Evolutionary conservation across 352 stramenopile species (phyloP).

Genomic region (Globisporangium radiosum): DNA sequence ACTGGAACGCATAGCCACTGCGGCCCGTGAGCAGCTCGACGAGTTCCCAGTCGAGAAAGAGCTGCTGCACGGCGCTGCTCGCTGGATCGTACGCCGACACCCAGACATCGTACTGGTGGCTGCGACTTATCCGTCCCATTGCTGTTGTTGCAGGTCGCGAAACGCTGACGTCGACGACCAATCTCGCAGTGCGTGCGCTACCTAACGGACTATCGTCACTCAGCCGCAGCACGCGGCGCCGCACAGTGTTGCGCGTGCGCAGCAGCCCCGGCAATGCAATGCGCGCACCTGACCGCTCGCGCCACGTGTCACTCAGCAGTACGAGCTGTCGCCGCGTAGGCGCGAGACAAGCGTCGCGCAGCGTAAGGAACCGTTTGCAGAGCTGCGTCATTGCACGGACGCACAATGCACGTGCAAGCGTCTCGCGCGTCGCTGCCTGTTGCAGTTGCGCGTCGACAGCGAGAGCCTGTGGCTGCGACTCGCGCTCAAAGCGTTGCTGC

Average conservation of each 20-base stretch:
- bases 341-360: slow-evolving; percentile 33
- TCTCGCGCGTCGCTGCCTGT: slow-evolving; percentile 22
- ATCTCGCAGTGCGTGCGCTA: slow-evolving; percentile 12
- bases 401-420: slow-evolving; percentile 14
- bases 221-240: slow-evolving; percentile 28
- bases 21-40: slow-evolving; percentile 40
- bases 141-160: slow-evolving; percentile 7
- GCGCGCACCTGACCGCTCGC: slow-evolving; percentile 16
- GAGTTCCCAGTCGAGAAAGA: slow-evolving; percentile 71
- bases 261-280: slow-evolving; percentile 43
- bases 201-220: slow-evolving; percentile 15
- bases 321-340: slow-evolving; percentile 48
- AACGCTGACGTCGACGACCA: slow-evolving; percentile 46
- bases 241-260: slow-evolving; percentile 32
- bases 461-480: slow-evolving; percentile 21
- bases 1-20: too few species aligned
- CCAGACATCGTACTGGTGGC: slow-evolving; percentile 18
- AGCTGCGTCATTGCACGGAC: slow-evolving; percentile 29
- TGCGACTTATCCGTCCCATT: slow-evolving; percentile 6
- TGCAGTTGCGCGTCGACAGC: slow-evolving; percentile 19
- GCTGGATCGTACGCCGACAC: slow-evolving; percentile 51
- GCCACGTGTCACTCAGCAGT: slow-evolving; percentile 30
- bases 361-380: slow-evolving; percentile 28
- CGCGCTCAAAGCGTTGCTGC: slow-evolving; percentile 29
- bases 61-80: slow-evolving; percentile 25